Base-by-base conservation (phyloP, 2,329 filamentous ascomycete genomes). In the Amesomyces nigricolor region DNA sequence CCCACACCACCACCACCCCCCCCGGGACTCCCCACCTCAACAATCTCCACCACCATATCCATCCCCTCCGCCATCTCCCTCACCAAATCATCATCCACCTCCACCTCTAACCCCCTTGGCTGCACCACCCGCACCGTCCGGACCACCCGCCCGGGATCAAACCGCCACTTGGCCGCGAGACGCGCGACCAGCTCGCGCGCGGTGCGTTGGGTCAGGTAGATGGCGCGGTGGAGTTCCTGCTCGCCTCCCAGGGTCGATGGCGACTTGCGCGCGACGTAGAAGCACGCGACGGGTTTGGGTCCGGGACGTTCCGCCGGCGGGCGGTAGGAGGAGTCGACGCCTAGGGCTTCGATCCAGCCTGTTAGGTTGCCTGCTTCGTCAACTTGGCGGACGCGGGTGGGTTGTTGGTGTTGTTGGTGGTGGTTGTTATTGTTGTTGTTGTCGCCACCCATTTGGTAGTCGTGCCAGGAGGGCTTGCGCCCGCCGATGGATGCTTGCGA, bases 41-140 rank as follows among this genome's bases (percentile, higher is more conserved):
- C 68, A 42, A 88, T 76, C 63, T 94, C 86, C 55, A 88, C 78
- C 56, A 86, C 81, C 87, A 97, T 94, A 66, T 96, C 92, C 70
- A 97, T 90, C 32, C 91, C 91, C 72, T 99, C 94, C 1, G 84
- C 81, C 51, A 97, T 76, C 69, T 92, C 87, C 44, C 81, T 81
- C 32, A 97, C 82, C 47, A 95, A 86, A 60, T 96, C 91, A 66
- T 97, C 91, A 65, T 97, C 94, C 64, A 97, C 80, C 66, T 95
- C 83, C 53, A 97, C 84, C 65, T 91, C 84, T 1, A 96, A 73
- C 0, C 90, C 90, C 61, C 85, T 84, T 14, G 83, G 84, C 13
- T 84, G 78, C 42, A 89, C 86, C 51, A 91, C 76, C 55, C 84
- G 88, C 4, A 95, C 76, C 1, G 86, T 85, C 37, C 87, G 85